Base-by-base conservation (phyloP, 2,329 filamentous ascomycete genomes). In the Fonsecaea multimorphosa region DNA sequence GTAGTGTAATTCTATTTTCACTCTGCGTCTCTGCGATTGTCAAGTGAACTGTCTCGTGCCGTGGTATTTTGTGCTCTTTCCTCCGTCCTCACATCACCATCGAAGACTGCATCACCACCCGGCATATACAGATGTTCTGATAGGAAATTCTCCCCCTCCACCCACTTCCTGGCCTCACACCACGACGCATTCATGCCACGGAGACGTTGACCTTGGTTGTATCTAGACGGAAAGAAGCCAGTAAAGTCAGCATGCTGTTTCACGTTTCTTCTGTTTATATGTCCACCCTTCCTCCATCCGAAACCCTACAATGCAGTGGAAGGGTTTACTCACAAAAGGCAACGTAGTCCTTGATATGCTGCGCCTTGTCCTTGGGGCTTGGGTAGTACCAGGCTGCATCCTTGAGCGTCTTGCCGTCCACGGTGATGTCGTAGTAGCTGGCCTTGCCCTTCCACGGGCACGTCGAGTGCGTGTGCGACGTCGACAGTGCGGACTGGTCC, bases 301-400 rank as follows among this genome's bases (percentile, higher is more conserved):
- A n/a, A n/a, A n/a, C n/a, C n/a, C n/a, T n/a, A n/a, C n/a, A n/a
- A n/a, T n/a, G n/a, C n/a, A n/a, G n/a, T n/a, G n/a, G n/a, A n/a
- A n/a, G n/a, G n/a, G n/a, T n/a, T n/a, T n/a, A n/a, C 84, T 81
- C 76, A 83, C 85, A 87, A 71, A 88, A 88, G 3, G 86, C 85
- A 44, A 88, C 82, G 71, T 84, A 79, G 51, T 81, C 82, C 73
- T 83, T 83, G 69, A 88, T 85, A 70, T 79, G 77, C 59, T 79
- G 74, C 32, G 81, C 80, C 52, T 80, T 82, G 27, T 81, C 80
- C 61, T 81, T 80, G 1, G 85, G 81, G 49, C 80, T 72, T 2
- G 84, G 80, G 67, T 88, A 88, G 69, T 84, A 87, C 86, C 86
- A 88, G 0, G 85, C 86, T 1, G 83, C 84, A 66, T 87, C 84